Evolutionary conservation across 2,329 filamentous ascomycete genomes (phyloP), one percentile per base, ranked within the genome.

Genomic region (Paraphoma sp.): DNA sequence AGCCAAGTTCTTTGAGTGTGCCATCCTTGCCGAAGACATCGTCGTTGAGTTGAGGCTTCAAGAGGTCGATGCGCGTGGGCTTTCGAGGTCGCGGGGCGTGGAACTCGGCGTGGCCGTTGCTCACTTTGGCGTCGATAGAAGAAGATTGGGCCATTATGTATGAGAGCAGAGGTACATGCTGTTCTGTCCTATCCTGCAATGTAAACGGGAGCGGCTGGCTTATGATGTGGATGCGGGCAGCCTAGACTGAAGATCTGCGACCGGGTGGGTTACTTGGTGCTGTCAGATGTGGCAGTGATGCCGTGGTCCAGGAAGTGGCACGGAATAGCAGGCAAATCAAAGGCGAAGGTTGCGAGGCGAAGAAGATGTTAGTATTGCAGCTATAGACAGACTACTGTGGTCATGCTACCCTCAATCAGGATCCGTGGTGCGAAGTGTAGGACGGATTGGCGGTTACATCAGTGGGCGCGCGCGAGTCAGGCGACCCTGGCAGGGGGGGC

Each of bases 71-170:
- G 28, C 67, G 66, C 10, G 60, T 70, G 0, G 75, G 71, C 59
- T 76, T 76, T 56, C 76, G 72, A 42, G 75, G 66, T 41, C 74
- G 73, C 36, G 75, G 75, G 38, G 74, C 58, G 45, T 70, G 67
- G 45, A 68, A 63, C 3, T 73, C 65, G 31, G 60, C 50, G 42
- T 71, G 54, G 28, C 69, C 73, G 48, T 70, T 71, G 29, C 53
- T 61, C 33, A 56, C 6, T 12, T 55, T 57, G 16, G 63, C 40
- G 43, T 74, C 71, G 51, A 71, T 51, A 30, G 73, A 70, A 16
- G 70, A 70, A 48, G 72, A 71, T 54, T 75, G 66, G 36, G 72
- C 68, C 74, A 74, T 76, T 47, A 63, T 70, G 56, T 48, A 45
- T 9, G 45, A 49, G 33, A 45, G 44, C 29, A 14, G 10, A 49